Evolutionary conservation across 2,329 filamentous ascomycete species (phyloP).

Genomic region (Monilinia fructigena): DNA sequence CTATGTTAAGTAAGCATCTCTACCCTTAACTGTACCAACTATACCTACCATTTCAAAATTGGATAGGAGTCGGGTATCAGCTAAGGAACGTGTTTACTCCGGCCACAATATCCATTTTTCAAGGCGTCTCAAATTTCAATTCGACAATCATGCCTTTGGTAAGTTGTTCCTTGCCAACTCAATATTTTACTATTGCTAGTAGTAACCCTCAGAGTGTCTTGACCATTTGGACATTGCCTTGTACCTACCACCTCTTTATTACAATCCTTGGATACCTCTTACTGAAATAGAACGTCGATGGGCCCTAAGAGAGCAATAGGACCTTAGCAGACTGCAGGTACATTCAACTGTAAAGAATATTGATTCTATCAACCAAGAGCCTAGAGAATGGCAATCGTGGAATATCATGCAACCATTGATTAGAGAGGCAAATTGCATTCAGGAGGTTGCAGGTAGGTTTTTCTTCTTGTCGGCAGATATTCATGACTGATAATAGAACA

Average conservation of each 20-base stretch:
- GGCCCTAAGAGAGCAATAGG: slow-evolving; percentile 12
- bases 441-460: slow-evolving; percentile 16
- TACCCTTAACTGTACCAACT: neutral
- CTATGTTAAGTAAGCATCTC: neutral
- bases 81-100: neutral
- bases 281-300: neutral
- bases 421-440: slow-evolving; percentile 9
- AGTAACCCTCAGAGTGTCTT: neutral
- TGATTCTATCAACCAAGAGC: neutral
- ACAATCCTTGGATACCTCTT: slow-evolving; percentile 19
- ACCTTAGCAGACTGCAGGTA: neutral
- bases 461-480: neutral
- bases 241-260: slow-evolving; percentile 13
- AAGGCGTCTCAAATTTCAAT: neutral
- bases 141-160: neutral
- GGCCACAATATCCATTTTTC: neutral
- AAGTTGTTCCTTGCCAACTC: too few species aligned
- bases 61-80: neutral
- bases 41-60: neutral
- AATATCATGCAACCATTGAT: neutral
- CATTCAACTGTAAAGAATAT: neutral
- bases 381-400: slow-evolving; percentile 21
- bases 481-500: neutral
- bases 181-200: neutral
- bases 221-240: slow-evolving; percentile 1